phyloP scores from a whole-genome alignment of 2,329 filamentous ascomycete genomes.

The Diaporthe ilicicola region DNA sequence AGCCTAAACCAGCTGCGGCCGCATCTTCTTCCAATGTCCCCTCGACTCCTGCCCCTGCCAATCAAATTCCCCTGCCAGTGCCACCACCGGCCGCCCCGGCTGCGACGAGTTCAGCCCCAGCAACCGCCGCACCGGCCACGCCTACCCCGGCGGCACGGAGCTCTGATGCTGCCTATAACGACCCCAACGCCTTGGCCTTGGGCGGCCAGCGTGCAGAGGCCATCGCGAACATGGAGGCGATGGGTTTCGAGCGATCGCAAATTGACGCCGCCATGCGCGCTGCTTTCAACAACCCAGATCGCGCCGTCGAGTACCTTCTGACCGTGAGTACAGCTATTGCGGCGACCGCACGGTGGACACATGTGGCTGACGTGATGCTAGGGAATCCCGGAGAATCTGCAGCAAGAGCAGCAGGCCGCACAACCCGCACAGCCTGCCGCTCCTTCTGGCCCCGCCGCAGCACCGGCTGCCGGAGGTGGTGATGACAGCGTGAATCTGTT shows the following conservation, averaged over 20 bases:
- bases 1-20: slow-evolving; percentile 56
- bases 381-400: slow-evolving; percentile 90
- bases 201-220: slow-evolving; percentile 83
- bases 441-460: slow-evolving; percentile 49
- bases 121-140: slow-evolving; percentile 58
- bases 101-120: slow-evolving; percentile 53
- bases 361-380: slow-evolving; percentile 45
- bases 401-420: slow-evolving; percentile 56
- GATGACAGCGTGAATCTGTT: slow-evolving; percentile 87
- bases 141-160: slow-evolving; percentile 59
- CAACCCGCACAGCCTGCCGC: slow-evolving; percentile 48
- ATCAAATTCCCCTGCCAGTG: slow-evolving; percentile 57
- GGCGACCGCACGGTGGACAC: not conserved
- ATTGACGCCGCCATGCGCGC: slow-evolving; percentile 96
- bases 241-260: slow-evolving; percentile 90
- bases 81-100: slow-evolving; percentile 60
- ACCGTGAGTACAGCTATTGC: slow-evolving; percentile 65
- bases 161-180: slow-evolving; percentile 62
- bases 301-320: slow-evolving; percentile 94
- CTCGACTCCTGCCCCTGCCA: slow-evolving; percentile 67
- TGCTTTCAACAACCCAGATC: slow-evolving; percentile 95
- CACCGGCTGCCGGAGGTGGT: slow-evolving; percentile 56
- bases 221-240: slow-evolving; percentile 92
- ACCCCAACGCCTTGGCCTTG: slow-evolving; percentile 85
- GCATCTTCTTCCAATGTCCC: slow-evolving; percentile 67